Evolutionary conservation across 2,329 filamentous ascomycete genomes (phyloP), one percentile per base, ranked within the genome.

Genomic region (Drechmeria coniospora): DNA sequence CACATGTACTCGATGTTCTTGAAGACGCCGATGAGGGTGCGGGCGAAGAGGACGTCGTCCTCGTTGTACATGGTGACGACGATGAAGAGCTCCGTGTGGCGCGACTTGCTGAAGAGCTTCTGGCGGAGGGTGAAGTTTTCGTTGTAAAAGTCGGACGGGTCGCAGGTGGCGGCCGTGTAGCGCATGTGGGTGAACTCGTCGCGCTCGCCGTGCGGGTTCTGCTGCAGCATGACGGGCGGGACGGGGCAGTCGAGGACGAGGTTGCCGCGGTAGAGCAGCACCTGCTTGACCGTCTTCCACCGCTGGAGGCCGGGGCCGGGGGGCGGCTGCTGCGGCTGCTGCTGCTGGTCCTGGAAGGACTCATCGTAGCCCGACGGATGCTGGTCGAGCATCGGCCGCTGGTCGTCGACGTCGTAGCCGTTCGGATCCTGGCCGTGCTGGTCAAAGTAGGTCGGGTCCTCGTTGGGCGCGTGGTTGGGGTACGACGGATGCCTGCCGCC

Each of bases 1-100:
- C 90, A 94, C 81, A 98, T 94, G 62, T 87, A 86, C 52, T 94
- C 87, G 41, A 98, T 82, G 52, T 98, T 98, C 61, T 98, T 95
- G 64, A 95, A 87, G 5, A 98, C 84, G 52, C 90, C 90, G 27
- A 77, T 81, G 82, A 98, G 82, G 4, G 90, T 95, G 23, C 90
- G 75, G 15, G 90, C 84, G 49, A 98, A 94, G 33, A 94, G 63
- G 39, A 95, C 76, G 44, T 98, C 90, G 51, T 98, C 87, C 48
- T 98, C 90, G 48, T 98, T 98, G 61, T 98, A 98, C 87, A 94
- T 94, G 32, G 87, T 95, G 29, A 95, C 74, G 19, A 86, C 87
- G 44, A 95, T 93, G 54, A 95, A 94, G 2, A 95, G 63, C 57
- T 95, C 87, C 0, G 87, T 94, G 46, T 93, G 81, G 30, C 87